Base-by-base conservation (phyloP, 2,329 filamentous ascomycete genomes). In the Cyanodermella asteris region DNA sequence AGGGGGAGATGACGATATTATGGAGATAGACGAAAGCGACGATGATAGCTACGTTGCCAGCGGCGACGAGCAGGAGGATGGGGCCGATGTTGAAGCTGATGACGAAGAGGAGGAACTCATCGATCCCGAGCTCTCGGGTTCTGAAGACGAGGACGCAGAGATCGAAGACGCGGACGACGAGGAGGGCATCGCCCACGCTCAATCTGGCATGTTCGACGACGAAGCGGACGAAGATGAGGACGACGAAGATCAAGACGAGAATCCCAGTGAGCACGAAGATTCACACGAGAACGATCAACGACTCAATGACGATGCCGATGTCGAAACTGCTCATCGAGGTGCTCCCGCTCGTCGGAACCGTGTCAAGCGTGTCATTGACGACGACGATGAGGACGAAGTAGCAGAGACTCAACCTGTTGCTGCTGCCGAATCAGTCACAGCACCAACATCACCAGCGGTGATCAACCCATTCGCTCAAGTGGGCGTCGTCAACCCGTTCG, bases 341-440 rank as follows among this genome's bases (percentile, higher is more conserved):
- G 47, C n/a, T 53, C 59, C 22, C 55, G 59, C 14, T 35, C 58
- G 38, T 52, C 63, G 42, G 55, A 66, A 39, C 49, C 58, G 33
- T 36, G 48, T 28, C 42, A 58, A 26, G 38, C 70, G 55, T 22
- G 51, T 78, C 13, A 64, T 74, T 27, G 73, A 75, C 17, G 69
- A 74, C 9, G 68, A 75, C 14, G 60, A 66, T 6, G 61, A 56
- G 8, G 57, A 61, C 9, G 50, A 50, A 43, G 51, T 10, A 38
- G 49, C 21, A 9, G 11, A 28, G n/a, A n/a, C n/a, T n/a, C n/a
- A n/a, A n/a, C 6, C 13, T 16, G 18, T 24, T 3, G 10, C 11
- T 10, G 23, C 20, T 5, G 7, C 19, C 9, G 6, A 25, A 40
- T 20, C n/a, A 6, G 7, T 22, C 18, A 25, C 28, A 14, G 35